Base-by-base conservation (phyloP, 306 rosid species). In the Datisca glomerata region DNA sequence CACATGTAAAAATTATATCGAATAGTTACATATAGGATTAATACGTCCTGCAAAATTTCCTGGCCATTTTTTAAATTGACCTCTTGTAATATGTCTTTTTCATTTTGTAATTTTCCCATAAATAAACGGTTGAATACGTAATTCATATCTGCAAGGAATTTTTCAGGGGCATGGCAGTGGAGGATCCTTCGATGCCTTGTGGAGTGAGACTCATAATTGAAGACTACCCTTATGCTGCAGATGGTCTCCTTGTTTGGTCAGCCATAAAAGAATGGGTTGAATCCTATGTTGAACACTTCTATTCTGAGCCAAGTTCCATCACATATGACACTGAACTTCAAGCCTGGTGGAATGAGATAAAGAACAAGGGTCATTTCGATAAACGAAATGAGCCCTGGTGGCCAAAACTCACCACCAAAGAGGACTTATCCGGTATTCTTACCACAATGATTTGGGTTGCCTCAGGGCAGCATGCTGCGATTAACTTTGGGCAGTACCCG, bases 401-500 rank as follows among this genome's bases (percentile, higher is more conserved):
- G 97, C 95, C 97, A 18, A 72, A 72, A 61, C 91, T 89, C 3
- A 41, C 67, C 7, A 72, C 72, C 61, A 70, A 66, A 64, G 79
- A 80, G 57, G 86, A 83, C 64, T 69, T 89, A 14, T 72, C 74
- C 2, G 43, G 57, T 4, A 75, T 89, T 39, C 95, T 89, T 12
- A 63, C 91, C 50, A 67, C 61, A 38, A 80, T 89, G 32, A 80
- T 89, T 52, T 89, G 97, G 97, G 28, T 66, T n/a, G 93, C 95
- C 50, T 83, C 97, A 2, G 91, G 93, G 20, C 95, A 83, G 53
- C 97, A 89, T 23, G 97, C 97, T 13, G 97, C 97, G 9, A 59
- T 89, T 48, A 89, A 89, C 67, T 89, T 89, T 40, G 97, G 97
- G 28, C 97, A 89, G 60, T 89, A 89, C 60, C 97, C 97, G 3